Evolutionary conservation across 495 filamentous ascomycete genomes (phyloP), one percentile per base, ranked within the genome.

Genomic region (Podospora sp.): DNA sequence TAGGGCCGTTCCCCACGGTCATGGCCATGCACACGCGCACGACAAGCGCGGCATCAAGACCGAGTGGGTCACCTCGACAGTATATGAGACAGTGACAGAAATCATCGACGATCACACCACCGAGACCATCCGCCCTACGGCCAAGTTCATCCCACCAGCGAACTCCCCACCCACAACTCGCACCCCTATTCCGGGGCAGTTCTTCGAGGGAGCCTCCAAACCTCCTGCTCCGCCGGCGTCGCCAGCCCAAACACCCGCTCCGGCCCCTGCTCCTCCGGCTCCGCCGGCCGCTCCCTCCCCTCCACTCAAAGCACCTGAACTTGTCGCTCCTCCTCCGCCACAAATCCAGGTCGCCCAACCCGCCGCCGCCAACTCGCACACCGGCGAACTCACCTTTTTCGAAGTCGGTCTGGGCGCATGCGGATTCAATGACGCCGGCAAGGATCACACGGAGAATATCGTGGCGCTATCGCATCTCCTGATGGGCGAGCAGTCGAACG

Each of bases 311-410:
- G 60, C 52, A 20, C 46, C 68, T 5, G 49, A 33, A 3, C 58
- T 64, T 22, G 65, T 21, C 27, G 59, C 60, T 68, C 60, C 26
- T 51, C 68, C 25, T n/a, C 61, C 56, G 49, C 40, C 26, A 49
- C 25, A 36, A 66, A 52, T 33, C 29, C 29, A 33, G 8, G 29
- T 33, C 21, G 53, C 12, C 53, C 21, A 59, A 46, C 68, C 22
- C 65, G 68, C 65, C 53, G 70, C 71, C 25, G 53, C 65, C 70
- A 51, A 59, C 46, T 51, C 66, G 26, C 75, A 75, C 72, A 66
- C 55, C 9, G 81, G 81, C 55, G 77, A 84, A 18, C 75, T 84
- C 63, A 84, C 83, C 35, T 84, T 83, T 73, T 84, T 79, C 73
- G 63, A 66, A 24, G 70, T 80, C 18, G 82, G 78, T 8, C 62